phyloP scores from a whole-genome alignment of 2,329 filamentous ascomycete genomes.

The Cladosporium phlei region DNA sequence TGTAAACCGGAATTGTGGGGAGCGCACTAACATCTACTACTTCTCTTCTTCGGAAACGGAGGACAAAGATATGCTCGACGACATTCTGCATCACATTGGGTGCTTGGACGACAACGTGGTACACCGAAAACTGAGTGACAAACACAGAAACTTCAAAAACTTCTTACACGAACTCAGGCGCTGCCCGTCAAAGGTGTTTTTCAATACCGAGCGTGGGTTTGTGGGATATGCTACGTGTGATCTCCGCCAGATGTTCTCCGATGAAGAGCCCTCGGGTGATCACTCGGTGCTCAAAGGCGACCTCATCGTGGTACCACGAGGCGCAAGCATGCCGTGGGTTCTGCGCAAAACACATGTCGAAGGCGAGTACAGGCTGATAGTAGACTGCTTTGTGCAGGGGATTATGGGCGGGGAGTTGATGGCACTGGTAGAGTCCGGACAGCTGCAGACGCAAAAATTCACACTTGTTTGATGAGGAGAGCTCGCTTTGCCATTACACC shows the following conservation, averaged over 20 bases:
- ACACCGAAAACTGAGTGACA: too few species aligned
- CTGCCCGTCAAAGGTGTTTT: neutral
- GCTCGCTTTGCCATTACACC: too few species aligned
- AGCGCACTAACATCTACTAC: neutral
- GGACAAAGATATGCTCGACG: neutral
- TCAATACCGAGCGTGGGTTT: neutral
- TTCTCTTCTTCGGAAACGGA: neutral
- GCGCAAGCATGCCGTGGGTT: neutral
- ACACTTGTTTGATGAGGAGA: conserved; percentile 5
- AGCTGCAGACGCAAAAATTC: neutral
- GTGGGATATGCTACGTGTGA: neutral
- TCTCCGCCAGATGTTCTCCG: neutral
- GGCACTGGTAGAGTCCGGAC: neutral
- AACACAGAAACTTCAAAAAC: too few species aligned
- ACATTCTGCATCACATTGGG: neutral
- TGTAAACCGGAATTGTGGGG: neutral
- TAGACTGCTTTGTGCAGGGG: neutral
- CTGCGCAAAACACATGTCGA: neutral
- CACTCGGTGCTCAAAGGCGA: neutral
- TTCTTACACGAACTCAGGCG: too few species aligned
- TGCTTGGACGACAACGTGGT: neutral
- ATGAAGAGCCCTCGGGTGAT: neutral
- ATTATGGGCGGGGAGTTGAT: neutral
- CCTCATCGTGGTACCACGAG: neutral
- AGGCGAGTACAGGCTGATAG: neutral